Percentiles rank a stretch among this genome's conserved stretches.
These are phyloP conservation scores for Syncephalastrum monosporum DNA, from an alignment of 371 early-diverging fungal species.

Conservation along the genomic window DNA sequence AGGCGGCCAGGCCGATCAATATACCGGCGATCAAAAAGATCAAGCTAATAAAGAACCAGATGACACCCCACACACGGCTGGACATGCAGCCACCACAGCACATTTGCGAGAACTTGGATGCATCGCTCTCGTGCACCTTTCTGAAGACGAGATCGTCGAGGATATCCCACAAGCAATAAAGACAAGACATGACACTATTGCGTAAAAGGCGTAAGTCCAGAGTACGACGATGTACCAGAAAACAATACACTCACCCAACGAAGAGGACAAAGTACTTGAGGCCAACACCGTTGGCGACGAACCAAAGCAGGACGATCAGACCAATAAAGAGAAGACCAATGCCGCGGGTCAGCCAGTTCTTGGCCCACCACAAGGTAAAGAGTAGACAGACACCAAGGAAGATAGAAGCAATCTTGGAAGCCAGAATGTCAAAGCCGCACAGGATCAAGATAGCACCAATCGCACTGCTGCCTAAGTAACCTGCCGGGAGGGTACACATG, in stretches of 20 bases:
- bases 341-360: slow-evolving; percentile 80
- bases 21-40: slow-evolving; percentile 72
- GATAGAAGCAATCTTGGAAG: slow-evolving; percentile 82
- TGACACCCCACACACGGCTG: slow-evolving; percentile 76
- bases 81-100: slow-evolving; percentile 60
- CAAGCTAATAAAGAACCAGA: slow-evolving; percentile 85
- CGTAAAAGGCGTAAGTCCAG: background rate
- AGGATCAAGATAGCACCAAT: slow-evolving; percentile 87
- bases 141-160: slow-evolving; percentile 84
- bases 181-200: slow-evolving; percentile 69
- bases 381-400: slow-evolving; percentile 77
- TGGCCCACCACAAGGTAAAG: slow-evolving; percentile 75
- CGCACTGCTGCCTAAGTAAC: slow-evolving; percentile 71
- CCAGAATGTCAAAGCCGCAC: slow-evolving; percentile 79
- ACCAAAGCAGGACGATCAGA: slow-evolving; percentile 77
- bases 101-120: slow-evolving; percentile 74
- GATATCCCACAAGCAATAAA: slow-evolving; percentile 89
- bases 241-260: slow-evolving; percentile 64
- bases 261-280: slow-evolving; percentile 86
- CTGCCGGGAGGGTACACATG: slow-evolving; percentile 71
- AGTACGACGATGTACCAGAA: background rate
- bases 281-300: slow-evolving; percentile 63
- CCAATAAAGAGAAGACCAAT: slow-evolving; percentile 80
- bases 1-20: slow-evolving; percentile 68
- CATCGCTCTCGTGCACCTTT: slow-evolving; percentile 87